Percentiles rank a stretch among this genome's conserved stretches.
These are phyloP conservation scores for Calocybe gambosa DNA, from an alignment of 1,284 basidiomycete genomes.

Conservation along the genomic window DNA sequence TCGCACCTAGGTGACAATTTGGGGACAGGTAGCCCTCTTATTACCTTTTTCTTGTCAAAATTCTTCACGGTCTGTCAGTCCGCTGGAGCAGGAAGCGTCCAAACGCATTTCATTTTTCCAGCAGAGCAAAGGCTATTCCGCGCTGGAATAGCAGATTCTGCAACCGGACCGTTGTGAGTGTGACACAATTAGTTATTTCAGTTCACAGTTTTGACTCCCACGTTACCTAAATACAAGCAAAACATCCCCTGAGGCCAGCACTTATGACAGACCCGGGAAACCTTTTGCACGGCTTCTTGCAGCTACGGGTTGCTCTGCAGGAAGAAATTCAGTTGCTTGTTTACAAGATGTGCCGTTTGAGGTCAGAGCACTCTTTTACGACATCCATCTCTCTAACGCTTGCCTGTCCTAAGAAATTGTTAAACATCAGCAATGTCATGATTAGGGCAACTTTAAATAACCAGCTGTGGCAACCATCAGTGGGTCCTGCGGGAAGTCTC, in stretches of 20 bases:
- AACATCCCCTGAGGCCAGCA: conserved; percentile 43
- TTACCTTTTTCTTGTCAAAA: background rate
- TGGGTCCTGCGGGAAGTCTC: conserved; percentile 49
- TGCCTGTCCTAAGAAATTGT: conserved; percentile 29
- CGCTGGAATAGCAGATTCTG: conserved; percentile 48
- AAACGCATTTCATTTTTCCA: conserved; percentile 45
- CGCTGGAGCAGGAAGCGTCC: conserved; percentile 51
- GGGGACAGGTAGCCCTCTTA: conserved; percentile 42
- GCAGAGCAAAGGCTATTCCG: conserved; percentile 37
- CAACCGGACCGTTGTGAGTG: conserved; percentile 50
- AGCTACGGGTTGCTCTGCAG: conserved; percentile 40
- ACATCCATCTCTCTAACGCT: background rate
- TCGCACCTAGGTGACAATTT: conserved; percentile 47
- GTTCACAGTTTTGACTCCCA: background rate
- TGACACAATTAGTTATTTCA: background rate
- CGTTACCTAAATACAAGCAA: conserved; percentile 33
- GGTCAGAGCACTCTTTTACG: conserved; percentile 21
- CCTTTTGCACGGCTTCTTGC: conserved; percentile 45
- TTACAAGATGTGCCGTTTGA: conserved; percentile 44
- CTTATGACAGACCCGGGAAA: conserved; percentile 49
- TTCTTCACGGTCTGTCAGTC: conserved; percentile 28
- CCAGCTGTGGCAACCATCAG: conserved; percentile 54
- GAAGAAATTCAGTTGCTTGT: conserved; percentile 37
- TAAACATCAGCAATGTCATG: conserved; percentile 43
- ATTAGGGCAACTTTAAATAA: conserved; percentile 38